Evolutionary conservation across 371 early-diverging fungal species (phyloP).

Genomic region (Mucor irregularis): DNA sequence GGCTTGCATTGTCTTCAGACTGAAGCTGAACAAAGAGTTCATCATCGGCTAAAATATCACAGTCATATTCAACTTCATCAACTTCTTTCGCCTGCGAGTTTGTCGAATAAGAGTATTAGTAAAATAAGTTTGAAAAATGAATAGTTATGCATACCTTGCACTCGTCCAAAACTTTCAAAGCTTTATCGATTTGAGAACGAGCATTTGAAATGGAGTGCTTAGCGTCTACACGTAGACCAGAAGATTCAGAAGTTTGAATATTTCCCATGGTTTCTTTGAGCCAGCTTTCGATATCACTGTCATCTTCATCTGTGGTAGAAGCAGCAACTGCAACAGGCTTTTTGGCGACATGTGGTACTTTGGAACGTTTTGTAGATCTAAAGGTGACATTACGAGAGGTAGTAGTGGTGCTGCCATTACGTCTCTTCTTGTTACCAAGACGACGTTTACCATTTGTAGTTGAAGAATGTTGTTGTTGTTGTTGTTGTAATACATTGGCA

Average conservation of each 20-base stretch:
- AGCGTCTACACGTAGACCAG: conserved; percentile 30
- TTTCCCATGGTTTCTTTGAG: conserved; percentile 21
- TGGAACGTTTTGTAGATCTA: conserved; percentile 21
- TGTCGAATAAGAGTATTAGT: background rate
- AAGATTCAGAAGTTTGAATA: conserved; percentile 20
- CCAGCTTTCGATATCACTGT: conserved; percentile 24
- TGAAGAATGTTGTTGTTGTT: conserved; percentile 10
- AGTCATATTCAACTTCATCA: conserved; percentile 16
- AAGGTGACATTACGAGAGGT: conserved; percentile 31
- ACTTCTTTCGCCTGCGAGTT: conserved; percentile 8
- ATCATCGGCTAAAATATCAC: conserved; percentile 26
- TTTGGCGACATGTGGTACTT: conserved; percentile 9
- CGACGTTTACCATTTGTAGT: conserved; percentile 1
- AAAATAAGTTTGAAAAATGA: background rate
- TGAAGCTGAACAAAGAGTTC: conserved; percentile 24
- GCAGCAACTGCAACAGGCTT: background rate
- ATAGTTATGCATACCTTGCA: conserved; percentile 21
- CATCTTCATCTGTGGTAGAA: conserved; percentile 2
- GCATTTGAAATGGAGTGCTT: conserved; percentile 54
- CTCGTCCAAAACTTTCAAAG: conserved; percentile 46
- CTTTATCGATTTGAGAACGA: conserved; percentile 57
- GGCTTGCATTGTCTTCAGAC: conserved; percentile 18
- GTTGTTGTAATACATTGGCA: background rate
- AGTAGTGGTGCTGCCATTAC: conserved; percentile 21
- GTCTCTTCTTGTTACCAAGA: conserved; percentile 16